Base-by-base conservation (phyloP, 495 filamentous ascomycete genomes). In the Tetracladium setigerum region DNA sequence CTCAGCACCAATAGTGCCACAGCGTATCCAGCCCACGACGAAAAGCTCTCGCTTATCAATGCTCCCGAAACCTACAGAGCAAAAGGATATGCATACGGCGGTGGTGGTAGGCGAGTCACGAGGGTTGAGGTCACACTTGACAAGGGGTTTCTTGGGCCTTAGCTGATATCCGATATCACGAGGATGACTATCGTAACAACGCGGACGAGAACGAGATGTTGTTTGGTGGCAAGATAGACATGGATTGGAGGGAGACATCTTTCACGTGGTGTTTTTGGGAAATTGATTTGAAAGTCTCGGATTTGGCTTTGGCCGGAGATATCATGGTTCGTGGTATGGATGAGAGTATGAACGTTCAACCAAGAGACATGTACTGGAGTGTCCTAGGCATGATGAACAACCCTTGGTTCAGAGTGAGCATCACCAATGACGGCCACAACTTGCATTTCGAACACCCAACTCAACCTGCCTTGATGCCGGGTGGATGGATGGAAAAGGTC, bases 321-420 rank as follows among this genome's bases (percentile, higher is more conserved):
- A 77, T 96, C 13, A 68, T 95, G 39, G 83, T 95, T 7, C 73
- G 91, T 39, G 86, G 86, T 4, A 95, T 95, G 87, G 91, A 97
- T 58, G 91, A 97, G 39, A 78, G 83, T 27, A 80, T 97, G 79
- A 85, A 82, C 56, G 69, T 88, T 1, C 89, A 95, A 59, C 90
- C 91, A 5, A 72, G 85, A 49, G 91, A 97, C 55, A 95, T 95
- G 85, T 97, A 97, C 65, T 97, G 91, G 91, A 86, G 78, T 47
- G 90, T 95, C 14, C 67, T 96, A 35, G 91, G 91, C 0, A 97
- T 97, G 91, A 97, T 97, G 91, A 95, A 97, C 61, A 96, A 95
- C 58, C 84, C 89, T 6, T 97, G 91, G 91, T 97, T 83, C 62
- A 73, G 91, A 13, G 73, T 97, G 5, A 75, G 80, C 5, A 87